These are phyloP conservation scores for Coemansia sp. DNA, from an alignment of 192 early-diverging fungal genomes.

Conservation along the genomic window DNA sequence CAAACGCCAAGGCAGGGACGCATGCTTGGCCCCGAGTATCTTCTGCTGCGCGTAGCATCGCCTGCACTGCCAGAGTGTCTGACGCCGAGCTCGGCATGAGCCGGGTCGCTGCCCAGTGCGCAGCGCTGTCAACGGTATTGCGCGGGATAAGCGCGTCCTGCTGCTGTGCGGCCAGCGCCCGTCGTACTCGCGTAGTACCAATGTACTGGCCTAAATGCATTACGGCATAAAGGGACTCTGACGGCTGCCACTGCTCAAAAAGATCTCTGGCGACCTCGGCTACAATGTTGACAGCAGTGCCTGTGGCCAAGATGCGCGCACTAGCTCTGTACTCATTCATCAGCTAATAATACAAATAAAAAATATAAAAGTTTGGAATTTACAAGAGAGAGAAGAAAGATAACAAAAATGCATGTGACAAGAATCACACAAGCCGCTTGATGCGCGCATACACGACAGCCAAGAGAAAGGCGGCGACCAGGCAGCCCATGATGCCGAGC, in stretches of 20 bases:
- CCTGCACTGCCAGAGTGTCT: background rate
- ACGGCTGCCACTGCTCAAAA: conserved; percentile 4
- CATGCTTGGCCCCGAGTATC: background rate
- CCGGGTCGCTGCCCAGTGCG: background rate
- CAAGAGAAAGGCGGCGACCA: conserved; percentile 38
- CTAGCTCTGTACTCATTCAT: conserved; percentile 21
- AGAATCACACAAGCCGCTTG: conserved; percentile 5
- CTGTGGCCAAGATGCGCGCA: conserved; percentile 28
- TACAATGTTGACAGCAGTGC: conserved; percentile 21
- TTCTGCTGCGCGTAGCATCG: background rate
- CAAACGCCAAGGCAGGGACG: conserved; percentile 23
- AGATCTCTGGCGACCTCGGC: conserved; percentile 36
- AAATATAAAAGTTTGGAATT: background rate
- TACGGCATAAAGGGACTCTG: background rate
- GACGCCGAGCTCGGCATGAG: background rate
- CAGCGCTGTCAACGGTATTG: background rate
- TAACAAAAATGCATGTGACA: conserved; percentile 6
- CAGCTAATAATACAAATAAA: background rate
- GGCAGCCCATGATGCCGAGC: conserved; percentile 62
- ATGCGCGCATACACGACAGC: conserved; percentile 23
- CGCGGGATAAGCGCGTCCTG: background rate
- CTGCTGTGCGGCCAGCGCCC: background rate
- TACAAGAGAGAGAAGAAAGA: background rate
- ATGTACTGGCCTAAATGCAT: conserved; percentile 34
- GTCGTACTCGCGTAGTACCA: conserved; percentile 5